Evolutionary conservation across 805 yeast species (phyloP).

Genomic region (Metschnikowia dekortorum): DNA sequence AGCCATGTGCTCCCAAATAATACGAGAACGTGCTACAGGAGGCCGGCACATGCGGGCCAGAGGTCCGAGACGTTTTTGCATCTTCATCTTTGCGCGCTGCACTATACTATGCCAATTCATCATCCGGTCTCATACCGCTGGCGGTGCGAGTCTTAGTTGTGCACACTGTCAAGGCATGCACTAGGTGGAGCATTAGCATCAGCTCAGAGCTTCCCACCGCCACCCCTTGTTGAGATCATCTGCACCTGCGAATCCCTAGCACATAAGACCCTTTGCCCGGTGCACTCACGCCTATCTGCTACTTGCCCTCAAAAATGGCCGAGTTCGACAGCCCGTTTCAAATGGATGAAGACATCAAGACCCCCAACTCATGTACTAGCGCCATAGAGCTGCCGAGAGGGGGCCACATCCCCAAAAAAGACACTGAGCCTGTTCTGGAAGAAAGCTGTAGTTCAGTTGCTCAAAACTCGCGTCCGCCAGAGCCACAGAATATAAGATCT

Average conservation of each 20-base stretch:
- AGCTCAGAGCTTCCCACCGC: not conserved
- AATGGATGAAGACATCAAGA: slow-evolving; percentile 40
- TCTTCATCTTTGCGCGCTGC: too few species aligned
- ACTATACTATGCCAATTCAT: too few species aligned
- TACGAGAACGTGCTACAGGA: too few species aligned
- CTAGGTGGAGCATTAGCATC: not conserved
- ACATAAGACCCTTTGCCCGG: not conserved
- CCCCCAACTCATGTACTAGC: not conserved
- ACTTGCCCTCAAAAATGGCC: slow-evolving; percentile 17
- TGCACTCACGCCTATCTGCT: not conserved
- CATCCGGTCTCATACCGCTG: not conserved
- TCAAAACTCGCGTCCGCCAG: slow-evolving; percentile 4
- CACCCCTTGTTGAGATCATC: not conserved
- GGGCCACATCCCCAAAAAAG: not conserved
- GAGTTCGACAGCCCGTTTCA: slow-evolving; percentile 39
- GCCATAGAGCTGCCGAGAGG: not conserved
- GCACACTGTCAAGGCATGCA: slow-evolving; percentile 1
- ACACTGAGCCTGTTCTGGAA: not conserved
- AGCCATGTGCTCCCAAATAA: too few species aligned
- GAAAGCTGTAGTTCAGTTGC: not conserved
- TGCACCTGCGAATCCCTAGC: not conserved
- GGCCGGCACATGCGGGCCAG: too few species aligned
- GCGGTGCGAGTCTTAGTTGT: not conserved
- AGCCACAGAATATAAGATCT: slow-evolving; percentile 26
- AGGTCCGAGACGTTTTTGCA: too few species aligned